Conservation (phyloP, 352 stramenopile genomes). For the Aphanomyces invadans region DNA sequence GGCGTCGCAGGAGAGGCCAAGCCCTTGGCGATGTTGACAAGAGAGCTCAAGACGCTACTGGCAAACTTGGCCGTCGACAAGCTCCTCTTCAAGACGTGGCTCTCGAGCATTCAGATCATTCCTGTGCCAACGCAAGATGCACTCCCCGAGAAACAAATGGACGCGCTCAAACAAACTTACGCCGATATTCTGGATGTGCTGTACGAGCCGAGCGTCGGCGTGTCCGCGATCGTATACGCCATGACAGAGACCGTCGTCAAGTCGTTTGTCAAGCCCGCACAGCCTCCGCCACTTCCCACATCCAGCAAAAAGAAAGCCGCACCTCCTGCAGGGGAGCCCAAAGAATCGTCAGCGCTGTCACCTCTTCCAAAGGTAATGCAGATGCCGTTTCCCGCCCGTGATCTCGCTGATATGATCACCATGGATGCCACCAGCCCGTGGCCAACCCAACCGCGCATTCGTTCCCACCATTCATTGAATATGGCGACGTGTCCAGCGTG, state of each 20-base stretch:
- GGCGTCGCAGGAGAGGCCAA: slow-evolving; percentile 25
- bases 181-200: slow-evolving; percentile 31
- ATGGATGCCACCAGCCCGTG: no score
- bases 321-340: not conserved
- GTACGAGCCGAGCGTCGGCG: slow-evolving; percentile 41
- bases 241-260: slow-evolving; percentile 40
- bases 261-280: not conserved
- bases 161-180: slow-evolving; percentile 28
- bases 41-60: slow-evolving; percentile 32
- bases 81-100: slow-evolving; percentile 56
- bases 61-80: slow-evolving; percentile 40
- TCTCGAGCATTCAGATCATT: slow-evolving; percentile 37
- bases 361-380: not conserved
- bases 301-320: not conserved
- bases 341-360: not conserved
- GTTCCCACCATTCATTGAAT: slow-evolving; percentile 39
- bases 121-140: slow-evolving; percentile 27
- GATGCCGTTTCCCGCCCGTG: no score
- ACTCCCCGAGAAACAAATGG: not conserved
- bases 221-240: slow-evolving; percentile 46
- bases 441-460: not conserved
- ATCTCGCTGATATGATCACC: no score
- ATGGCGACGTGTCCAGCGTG: slow-evolving; percentile 36
- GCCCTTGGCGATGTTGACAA: slow-evolving; percentile 29
- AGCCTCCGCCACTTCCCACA: not conserved